phyloP scores from a whole-genome alignment of 2,329 filamentous ascomycete species.

The Pseudophaeomoniella oleicola region DNA sequence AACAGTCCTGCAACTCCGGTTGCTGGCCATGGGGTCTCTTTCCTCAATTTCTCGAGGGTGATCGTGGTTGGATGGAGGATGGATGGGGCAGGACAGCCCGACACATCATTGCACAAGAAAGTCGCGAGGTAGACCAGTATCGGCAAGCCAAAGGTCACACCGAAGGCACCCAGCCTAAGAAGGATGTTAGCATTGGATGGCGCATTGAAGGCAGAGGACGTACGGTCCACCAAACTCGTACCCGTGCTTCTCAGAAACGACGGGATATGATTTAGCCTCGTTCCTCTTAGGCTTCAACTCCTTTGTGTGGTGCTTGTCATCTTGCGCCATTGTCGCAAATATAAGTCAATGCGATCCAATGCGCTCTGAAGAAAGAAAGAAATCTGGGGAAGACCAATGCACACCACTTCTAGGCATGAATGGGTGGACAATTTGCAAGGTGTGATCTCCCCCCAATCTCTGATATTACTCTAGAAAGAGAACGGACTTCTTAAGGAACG shows the following conservation, averaged over 20 bases:
- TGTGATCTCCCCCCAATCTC: too few species aligned
- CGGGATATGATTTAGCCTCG: neutral
- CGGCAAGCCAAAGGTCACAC: conserved; percentile 68
- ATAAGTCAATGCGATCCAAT: too few species aligned
- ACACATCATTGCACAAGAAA: conserved; percentile 84
- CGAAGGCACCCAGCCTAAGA: conserved; percentile 56
- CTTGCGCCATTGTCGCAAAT: too few species aligned
- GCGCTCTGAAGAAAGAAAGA: too few species aligned
- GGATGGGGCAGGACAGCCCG: conserved; percentile 78
- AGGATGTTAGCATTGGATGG: conserved; percentile 7
- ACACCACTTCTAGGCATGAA: too few species aligned
- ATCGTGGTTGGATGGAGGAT: conserved; percentile 59
- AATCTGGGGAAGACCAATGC: too few species aligned
- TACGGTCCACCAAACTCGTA: conserved; percentile 35
- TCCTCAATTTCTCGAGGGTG: conserved; percentile 57
- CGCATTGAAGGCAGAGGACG: too few species aligned
- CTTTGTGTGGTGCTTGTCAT: too few species aligned
- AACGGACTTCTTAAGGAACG: too few species aligned
- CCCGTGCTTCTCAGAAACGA: conserved; percentile 22
- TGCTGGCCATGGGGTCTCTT: conserved; percentile 67
- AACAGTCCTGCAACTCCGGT: conserved; percentile 56
- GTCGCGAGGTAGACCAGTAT: conserved; percentile 62
- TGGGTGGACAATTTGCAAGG: too few species aligned
- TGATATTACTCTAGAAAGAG: too few species aligned
- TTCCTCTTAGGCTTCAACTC: neutral